Conservation (phyloP, 2,329 filamentous ascomycete genomes). For the Neofusicoccum laricinum region DNA sequence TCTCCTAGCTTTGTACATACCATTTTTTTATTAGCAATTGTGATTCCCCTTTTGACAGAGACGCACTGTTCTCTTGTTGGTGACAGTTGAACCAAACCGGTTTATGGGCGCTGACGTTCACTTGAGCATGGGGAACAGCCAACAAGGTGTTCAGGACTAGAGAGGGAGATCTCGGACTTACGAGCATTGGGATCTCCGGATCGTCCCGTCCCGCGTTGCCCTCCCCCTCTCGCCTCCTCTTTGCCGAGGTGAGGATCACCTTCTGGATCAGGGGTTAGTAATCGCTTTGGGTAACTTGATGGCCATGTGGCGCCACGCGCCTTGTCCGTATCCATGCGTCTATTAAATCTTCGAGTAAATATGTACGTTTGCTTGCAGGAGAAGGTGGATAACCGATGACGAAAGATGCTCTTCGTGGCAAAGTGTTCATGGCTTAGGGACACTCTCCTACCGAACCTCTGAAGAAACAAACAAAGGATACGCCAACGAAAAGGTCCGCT, state of each 20-base stretch:
- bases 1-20: neutral
- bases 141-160: neutral
- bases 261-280: neutral
- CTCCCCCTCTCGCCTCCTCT: neutral
- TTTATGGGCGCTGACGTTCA: neutral
- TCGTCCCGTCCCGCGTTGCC: constrained; percentile 2
- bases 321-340: too few relatives aligned
- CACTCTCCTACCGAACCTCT: too few relatives aligned
- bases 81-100: neutral
- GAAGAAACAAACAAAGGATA: too few relatives aligned
- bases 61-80: neutral
- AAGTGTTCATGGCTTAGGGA: too few relatives aligned
- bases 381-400: too few relatives aligned
- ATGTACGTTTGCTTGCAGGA: too few relatives aligned
- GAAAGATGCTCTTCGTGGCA: too few relatives aligned
- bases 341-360: too few relatives aligned
- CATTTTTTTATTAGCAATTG: constrained; percentile 5
- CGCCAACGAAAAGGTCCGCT: too few relatives aligned
- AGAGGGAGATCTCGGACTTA: neutral
- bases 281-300: too few relatives aligned
- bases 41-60: constrained; percentile 1
- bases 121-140: neutral
- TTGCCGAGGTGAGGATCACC: constrained; percentile 4
- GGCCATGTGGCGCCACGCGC: too few relatives aligned
- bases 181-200: constrained; percentile 1